These are phyloP conservation scores for Calophaca sinica DNA, from an alignment of 306 rosid species.

Conservation along the genomic window DNA sequence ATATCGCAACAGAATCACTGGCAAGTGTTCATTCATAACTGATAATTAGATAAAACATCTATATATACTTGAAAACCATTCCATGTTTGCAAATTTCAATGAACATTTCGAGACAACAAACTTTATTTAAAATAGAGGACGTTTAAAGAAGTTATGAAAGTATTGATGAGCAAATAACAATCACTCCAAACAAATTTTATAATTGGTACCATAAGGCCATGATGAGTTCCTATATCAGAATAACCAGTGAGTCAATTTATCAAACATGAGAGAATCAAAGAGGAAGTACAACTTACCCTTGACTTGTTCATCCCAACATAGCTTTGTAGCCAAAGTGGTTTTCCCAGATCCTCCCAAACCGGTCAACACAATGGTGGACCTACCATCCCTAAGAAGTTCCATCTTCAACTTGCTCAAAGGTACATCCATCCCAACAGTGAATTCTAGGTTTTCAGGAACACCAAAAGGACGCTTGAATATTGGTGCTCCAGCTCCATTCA, in stretches of 20 bases:
- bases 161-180: neutral
- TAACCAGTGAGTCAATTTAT: neutral
- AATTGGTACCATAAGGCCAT: neutral
- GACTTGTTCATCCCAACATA: conserved; percentile 54
- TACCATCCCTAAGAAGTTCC: conserved; percentile 44
- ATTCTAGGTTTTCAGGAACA: conserved; percentile 43
- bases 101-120: neutral
- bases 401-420: conserved; percentile 48
- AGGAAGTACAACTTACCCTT: conserved; percentile 38
- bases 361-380: conserved; percentile 45
- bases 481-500: neutral
- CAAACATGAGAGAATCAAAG: neutral
- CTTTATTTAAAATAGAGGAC: neutral
- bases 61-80: neutral
- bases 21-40: neutral
- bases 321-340: conserved; percentile 57
- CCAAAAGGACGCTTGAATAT: conserved; percentile 6
- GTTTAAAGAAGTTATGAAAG: neutral
- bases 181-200: neutral
- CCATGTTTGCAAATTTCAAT: neutral
- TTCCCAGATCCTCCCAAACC: conserved; percentile 67
- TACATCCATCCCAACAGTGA: conserved; percentile 52
- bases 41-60: neutral
- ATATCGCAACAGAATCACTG: neutral
- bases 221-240: neutral